Evolutionary conservation across 768 basidiomycete genomes (phyloP), one percentile per base, ranked within the genome.

Genomic region (Hygrocybe punicea): DNA sequence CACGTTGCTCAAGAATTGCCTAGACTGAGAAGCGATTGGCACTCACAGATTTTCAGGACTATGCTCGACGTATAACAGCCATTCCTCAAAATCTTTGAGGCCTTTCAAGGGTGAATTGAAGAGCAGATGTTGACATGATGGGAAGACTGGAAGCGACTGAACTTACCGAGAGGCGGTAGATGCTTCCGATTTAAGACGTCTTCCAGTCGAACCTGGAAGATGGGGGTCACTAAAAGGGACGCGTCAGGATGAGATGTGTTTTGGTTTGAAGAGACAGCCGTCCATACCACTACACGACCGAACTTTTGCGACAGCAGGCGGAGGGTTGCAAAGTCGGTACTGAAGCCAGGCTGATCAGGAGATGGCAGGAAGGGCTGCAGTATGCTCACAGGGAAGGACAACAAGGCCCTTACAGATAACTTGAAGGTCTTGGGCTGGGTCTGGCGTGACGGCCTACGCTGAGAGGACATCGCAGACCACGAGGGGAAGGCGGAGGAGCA

Each of bases 151-250:
- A 40, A 48, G 34, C n/a, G n/a, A n/a, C n/a, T n/a, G n/a, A 36
- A 65, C 71, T 24, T 35, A 82, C 83, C 88, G 10, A 92, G 79
- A 6, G 90, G 90, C 0, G 90, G 90, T 0, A 92, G 78, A 68
- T 92, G 89, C 56, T 84, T 85, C 59, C 87, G 78, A 49, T 88
- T 80, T 56, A 92, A 76, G 2, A 92, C 80, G 67, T 91, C 90
- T 45, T 90, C 86, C 21, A 92, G 78, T 24, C 79, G 78, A 58
- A 91, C 80, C 55, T 84, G 73, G 63, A 86, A 80, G 36, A 87
- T 69, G 7, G 89, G 88, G 0, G 85, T 87, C 40, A 89, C 81
- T 81, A 67, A 62, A 55, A 29, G 29, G 29, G 29, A 8, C 29
- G 29, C 29, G 29, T n/a, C n/a, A n/a, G n/a, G n/a, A n/a, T 49